phyloP scores from a whole-genome alignment of 306 rosid species.

The Lotus japonicus region DNA sequence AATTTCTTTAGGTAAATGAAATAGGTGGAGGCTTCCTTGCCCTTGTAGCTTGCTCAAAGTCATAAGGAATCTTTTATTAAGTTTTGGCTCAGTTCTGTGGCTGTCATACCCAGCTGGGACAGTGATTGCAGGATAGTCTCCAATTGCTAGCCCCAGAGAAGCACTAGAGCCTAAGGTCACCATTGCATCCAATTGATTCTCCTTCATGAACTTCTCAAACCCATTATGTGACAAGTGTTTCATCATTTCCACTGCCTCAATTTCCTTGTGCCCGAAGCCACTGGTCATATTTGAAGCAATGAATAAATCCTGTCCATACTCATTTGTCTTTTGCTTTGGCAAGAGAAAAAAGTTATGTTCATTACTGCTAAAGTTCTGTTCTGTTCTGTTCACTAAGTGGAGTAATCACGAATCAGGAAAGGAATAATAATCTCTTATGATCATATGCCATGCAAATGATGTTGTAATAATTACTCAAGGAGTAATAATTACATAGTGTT shows the following conservation, averaged over 20 bases:
- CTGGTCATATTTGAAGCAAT: conserved; percentile 33
- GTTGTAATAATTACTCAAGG: too few species aligned
- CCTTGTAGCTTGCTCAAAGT: conserved; percentile 44
- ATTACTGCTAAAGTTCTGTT: too few species aligned
- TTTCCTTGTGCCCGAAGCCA: conserved; percentile 31
- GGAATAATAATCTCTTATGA: too few species aligned
- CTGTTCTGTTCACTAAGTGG: too few species aligned
- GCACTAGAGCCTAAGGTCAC: conserved; percentile 24
- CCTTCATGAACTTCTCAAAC: conserved; percentile 35
- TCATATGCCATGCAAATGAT: too few species aligned
- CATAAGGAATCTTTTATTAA: conserved; percentile 43
- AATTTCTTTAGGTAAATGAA: too few species aligned
- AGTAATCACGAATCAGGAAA: too few species aligned
- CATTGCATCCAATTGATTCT: conserved; percentile 38
- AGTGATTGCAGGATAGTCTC: conserved; percentile 35
- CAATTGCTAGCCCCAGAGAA: conserved; percentile 23
- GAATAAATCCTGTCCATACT: conserved; percentile 41
- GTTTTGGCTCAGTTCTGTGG: conserved; percentile 28
- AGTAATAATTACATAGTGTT: too few species aligned
- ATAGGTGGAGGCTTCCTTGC: too few species aligned
- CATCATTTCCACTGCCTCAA: conserved; percentile 22
- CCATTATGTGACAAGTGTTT: conserved; percentile 29
- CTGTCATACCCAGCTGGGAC: too few species aligned
- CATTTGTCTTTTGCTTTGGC: conserved; percentile 28
- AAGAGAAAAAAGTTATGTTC: too few species aligned